Evolutionary conservation across 345 rosid species (phyloP).

Genomic region (Sisymbrium altissimum): DNA sequence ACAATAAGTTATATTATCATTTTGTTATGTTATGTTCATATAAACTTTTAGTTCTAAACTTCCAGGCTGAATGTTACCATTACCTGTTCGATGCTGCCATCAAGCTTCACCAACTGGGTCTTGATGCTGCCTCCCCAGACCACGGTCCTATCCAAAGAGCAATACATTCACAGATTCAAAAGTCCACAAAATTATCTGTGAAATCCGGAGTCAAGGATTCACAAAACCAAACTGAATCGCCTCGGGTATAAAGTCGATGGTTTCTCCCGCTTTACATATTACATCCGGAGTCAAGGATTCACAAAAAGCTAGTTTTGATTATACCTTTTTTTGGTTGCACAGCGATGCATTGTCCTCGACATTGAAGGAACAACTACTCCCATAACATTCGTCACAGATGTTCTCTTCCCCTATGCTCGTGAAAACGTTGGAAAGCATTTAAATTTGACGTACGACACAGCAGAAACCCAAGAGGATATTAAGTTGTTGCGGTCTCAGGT

Average conservation of each 20-base stretch:
- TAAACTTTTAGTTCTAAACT: constrained; percentile 1
- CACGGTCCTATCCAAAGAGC: constrained; percentile 61
- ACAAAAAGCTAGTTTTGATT: neutral
- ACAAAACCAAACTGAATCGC: constrained; percentile 35
- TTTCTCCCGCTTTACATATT: neutral
- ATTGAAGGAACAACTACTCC: constrained; percentile 98
- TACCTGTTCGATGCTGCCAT: constrained; percentile 92
- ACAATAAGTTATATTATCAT: neutral
- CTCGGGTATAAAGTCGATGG: constrained; percentile 42
- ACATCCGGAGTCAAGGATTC: neutral
- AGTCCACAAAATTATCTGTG: constrained; percentile 29
- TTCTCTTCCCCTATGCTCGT: constrained; percentile 90
- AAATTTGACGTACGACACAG: constrained; percentile 58
- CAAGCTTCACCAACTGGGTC: constrained; percentile 77
- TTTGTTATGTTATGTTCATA: constrained; percentile 6
- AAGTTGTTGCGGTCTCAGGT: constrained; percentile 72
- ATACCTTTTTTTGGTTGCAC: constrained; percentile 35
- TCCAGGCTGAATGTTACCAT: constrained; percentile 93
- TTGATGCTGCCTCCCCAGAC: constrained; percentile 69
- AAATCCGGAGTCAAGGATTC: constrained; percentile 47
- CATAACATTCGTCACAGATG: constrained; percentile 84
- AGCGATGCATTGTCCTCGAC: constrained; percentile 87
- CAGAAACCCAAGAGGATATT: constrained; percentile 81
- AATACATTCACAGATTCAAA: constrained; percentile 37
- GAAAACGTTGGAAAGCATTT: constrained; percentile 85